phyloP scores from a whole-genome alignment of 495 filamentous ascomycete genomes.

The Thozetella sp. region DNA sequence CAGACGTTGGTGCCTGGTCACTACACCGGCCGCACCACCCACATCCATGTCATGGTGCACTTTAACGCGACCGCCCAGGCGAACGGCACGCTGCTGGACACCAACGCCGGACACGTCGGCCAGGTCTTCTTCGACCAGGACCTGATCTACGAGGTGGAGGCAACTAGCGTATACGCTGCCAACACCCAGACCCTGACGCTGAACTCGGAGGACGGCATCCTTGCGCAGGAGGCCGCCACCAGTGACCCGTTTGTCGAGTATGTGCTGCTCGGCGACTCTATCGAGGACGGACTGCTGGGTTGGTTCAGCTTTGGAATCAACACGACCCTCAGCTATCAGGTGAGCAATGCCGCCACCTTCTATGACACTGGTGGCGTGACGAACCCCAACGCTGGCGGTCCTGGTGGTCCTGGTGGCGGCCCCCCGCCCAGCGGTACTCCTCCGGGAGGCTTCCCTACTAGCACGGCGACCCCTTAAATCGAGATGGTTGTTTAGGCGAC shows the following conservation, averaged over 20 bases:
- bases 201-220: slow-evolving; percentile 49
- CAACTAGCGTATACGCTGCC: slow-evolving; percentile 53
- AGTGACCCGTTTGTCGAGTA: slow-evolving; percentile 54
- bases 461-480: neutral
- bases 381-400: neutral
- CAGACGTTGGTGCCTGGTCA: slow-evolving; percentile 58
- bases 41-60: slow-evolving; percentile 50
- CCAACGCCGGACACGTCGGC: slow-evolving; percentile 53
- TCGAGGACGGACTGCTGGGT: neutral
- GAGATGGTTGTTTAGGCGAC: too few species aligned
- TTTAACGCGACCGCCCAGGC: slow-evolving; percentile 35
- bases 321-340: neutral
- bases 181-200: slow-evolving; percentile 54
- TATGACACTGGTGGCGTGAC: neutral
- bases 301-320: slow-evolving; percentile 3
- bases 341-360: neutral
- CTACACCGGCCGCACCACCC: slow-evolving; percentile 48
- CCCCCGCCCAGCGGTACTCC: neutral
- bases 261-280: neutral
- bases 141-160: slow-evolving; percentile 56
- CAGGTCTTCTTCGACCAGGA: slow-evolving; percentile 68
- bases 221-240: slow-evolving; percentile 37
- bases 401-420: neutral
- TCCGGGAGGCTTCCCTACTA: neutral
- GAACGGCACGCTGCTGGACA: slow-evolving; percentile 51